Evolutionary conservation across 306 rosid genomes (phyloP).

Genomic region (Prosopis cineraria): DNA sequence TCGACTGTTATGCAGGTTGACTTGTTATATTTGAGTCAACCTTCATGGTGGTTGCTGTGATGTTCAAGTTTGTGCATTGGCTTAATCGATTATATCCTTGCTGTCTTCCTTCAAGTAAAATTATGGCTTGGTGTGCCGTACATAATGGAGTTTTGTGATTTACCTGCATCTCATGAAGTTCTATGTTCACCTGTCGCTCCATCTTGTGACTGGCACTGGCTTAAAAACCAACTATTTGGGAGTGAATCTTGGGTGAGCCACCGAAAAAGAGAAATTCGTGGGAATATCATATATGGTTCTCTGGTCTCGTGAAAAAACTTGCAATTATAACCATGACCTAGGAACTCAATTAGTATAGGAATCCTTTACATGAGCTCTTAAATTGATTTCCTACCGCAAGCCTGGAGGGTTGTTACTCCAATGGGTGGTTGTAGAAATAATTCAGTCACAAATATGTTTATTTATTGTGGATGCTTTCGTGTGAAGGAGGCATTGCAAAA

Average conservation of each 20-base stretch:
- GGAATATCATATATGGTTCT: background rate
- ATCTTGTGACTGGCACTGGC: background rate
- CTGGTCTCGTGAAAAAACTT: background rate
- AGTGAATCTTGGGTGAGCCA: background rate
- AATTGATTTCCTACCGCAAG: background rate
- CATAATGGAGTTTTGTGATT: background rate
- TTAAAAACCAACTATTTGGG: background rate
- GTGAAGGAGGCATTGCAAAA: background rate
- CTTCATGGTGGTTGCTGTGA: background rate
- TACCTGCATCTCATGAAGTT: background rate
- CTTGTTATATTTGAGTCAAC: background rate
- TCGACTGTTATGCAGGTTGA: background rate
- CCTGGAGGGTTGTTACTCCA: background rate
- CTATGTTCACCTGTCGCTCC: background rate
- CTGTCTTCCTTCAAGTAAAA: background rate
- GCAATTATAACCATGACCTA: background rate
- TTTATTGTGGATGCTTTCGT: constrained; percentile 7
- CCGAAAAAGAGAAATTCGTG: background rate
- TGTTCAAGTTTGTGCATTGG: background rate
- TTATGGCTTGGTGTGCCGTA: background rate
- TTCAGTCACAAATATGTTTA: constrained; percentile 1
- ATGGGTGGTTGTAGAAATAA: background rate
- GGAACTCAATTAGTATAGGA: background rate
- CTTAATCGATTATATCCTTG: background rate
- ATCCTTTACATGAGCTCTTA: background rate